Percentiles rank a stretch among this genome's conserved stretches.
Conservation (phyloP, 352 stramenopile genomes). For the Phytophthora sp. region DNA sequence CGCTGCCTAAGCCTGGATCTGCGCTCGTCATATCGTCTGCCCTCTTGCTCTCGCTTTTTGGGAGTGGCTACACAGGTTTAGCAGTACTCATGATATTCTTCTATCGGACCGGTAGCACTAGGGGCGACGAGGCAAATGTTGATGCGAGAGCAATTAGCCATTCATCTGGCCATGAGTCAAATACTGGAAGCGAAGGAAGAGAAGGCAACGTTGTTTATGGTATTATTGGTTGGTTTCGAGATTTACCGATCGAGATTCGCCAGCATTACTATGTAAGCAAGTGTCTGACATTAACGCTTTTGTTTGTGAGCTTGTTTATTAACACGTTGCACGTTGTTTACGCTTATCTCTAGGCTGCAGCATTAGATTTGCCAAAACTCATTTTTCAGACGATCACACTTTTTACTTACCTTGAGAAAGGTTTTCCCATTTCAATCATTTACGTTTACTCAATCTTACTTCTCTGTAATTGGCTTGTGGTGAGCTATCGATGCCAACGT, state of each 20-base stretch:
- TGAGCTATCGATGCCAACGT: slow-evolving; percentile 42
- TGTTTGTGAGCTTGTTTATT: background rate
- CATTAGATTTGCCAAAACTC: slow-evolving; percentile 44
- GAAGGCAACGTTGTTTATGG: too few relatives aligned
- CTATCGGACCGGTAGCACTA: slow-evolving; percentile 6
- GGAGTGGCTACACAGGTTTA: slow-evolving; percentile 27
- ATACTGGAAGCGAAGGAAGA: too few relatives aligned
- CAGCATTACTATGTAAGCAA: slow-evolving; percentile 7
- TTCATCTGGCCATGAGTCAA: too few relatives aligned
- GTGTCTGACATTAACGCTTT: too few relatives aligned
- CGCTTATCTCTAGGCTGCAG: slow-evolving; percentile 25
- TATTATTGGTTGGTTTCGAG: background rate
- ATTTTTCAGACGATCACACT: slow-evolving; percentile 44
- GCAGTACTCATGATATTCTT: slow-evolving; percentile 34
- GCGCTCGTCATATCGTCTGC: slow-evolving; percentile 14
- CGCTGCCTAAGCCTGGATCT: slow-evolving; percentile 21
- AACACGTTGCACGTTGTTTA: background rate
- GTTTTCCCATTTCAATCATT: slow-evolving; percentile 38
- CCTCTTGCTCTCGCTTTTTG: slow-evolving; percentile 29
- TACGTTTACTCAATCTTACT: slow-evolving; percentile 38
- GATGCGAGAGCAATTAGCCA: too few relatives aligned
- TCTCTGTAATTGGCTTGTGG: slow-evolving; percentile 38
- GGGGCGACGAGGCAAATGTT: too few relatives aligned
- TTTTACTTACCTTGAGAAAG: slow-evolving; percentile 30
- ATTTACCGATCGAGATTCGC: slow-evolving; percentile 5